A percentile compares a stretch with the other conserved stretches of the same genome.
These are phyloP conservation scores for Erythrobasidium hasegawianum DNA, from an alignment of 1,284 basidiomycete genomes.

Conservation along the genomic window DNA sequence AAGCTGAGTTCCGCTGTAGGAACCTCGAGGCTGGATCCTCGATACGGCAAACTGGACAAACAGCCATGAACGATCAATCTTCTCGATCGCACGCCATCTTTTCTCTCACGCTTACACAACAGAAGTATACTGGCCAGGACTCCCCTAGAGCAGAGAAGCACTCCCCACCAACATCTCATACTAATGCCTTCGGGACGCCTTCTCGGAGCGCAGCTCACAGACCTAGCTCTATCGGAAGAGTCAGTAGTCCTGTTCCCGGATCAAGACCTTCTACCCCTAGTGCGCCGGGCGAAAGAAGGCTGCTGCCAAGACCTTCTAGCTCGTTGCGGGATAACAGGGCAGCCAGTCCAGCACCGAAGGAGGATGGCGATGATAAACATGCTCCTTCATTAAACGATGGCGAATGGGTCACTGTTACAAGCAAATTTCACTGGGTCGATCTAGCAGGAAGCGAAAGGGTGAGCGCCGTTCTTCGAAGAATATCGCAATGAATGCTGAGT, in stretches of 20 bases:
- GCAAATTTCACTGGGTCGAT: conserved; percentile 98
- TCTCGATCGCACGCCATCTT: conserved; percentile 99
- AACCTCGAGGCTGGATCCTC: conserved; percentile 79
- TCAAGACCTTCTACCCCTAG: conserved; percentile 35
- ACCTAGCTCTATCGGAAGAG: conserved; percentile 27
- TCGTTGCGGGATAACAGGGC: conserved; percentile 1
- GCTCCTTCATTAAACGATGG: conserved; percentile 38
- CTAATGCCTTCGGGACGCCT: conserved; percentile 11
- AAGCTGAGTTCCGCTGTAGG: conserved; percentile 50
- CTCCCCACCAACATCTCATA: conserved; percentile 11
- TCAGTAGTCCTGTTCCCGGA: conserved; percentile 45
- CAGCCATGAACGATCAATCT: conserved; percentile 97
- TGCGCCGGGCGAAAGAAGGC: conserved; percentile 31
- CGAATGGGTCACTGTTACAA: conserved; percentile 82
- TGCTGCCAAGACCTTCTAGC: conserved; percentile 27
- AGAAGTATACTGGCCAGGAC: conserved; percentile 42
- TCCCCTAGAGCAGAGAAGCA: conserved; percentile 20
- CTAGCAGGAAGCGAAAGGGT: conserved; percentile 92
- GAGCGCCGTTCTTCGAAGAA: conserved; percentile 43
- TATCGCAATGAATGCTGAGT: background rate
- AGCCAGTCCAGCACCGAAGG: conserved; percentile 7
- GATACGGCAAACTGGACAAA: conserved; percentile 90
- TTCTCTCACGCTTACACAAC: conserved; percentile 84
- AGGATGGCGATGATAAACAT: conserved; percentile 6
- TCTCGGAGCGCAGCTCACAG: conserved; percentile 1